Evolutionary conservation across 495 filamentous ascomycete genomes (phyloP).

Genomic region (Xylaria acuta): DNA sequence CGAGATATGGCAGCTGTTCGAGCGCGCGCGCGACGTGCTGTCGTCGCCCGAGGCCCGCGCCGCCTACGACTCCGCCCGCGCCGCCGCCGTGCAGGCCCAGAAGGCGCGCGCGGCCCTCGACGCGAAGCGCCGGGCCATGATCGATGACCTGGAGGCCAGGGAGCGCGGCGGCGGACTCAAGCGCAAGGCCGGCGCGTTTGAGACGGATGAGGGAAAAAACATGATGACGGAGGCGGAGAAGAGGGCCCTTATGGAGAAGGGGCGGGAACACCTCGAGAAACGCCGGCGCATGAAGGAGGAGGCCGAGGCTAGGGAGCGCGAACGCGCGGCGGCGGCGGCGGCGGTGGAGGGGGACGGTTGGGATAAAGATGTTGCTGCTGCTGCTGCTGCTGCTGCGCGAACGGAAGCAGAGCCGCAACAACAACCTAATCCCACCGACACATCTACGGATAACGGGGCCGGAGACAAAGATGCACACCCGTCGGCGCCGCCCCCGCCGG

Average conservation of each 20-base stretch:
- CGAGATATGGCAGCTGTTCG: constrained; percentile 53
- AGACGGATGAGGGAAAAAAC: constrained; percentile 28
- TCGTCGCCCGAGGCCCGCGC: constrained; percentile 45
- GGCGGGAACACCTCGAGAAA: constrained; percentile 46
- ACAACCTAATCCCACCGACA: constrained; percentile 7
- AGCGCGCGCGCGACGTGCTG: constrained; percentile 54
- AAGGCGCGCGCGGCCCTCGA: constrained; percentile 39
- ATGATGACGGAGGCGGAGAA: constrained; percentile 43
- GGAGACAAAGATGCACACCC: not conserved
- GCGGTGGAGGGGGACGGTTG: constrained; percentile 10
- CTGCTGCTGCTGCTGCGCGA: not conserved
- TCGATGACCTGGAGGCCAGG: constrained; percentile 44
- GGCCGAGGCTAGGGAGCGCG: constrained; percentile 49
- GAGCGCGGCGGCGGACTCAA: constrained; percentile 40
- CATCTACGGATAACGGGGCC: constrained; percentile 16
- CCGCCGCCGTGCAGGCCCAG: constrained; percentile 46
- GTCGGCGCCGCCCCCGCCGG: not conserved
- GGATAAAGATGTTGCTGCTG: too few relatives aligned
- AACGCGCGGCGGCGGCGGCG: constrained; percentile 16
- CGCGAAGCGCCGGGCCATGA: constrained; percentile 38
- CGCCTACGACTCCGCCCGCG: constrained; percentile 50
- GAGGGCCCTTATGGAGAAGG: constrained; percentile 46
- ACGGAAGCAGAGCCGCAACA: not conserved
- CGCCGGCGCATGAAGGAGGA: constrained; percentile 44
- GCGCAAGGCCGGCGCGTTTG: constrained; percentile 34